These are phyloP conservation scores for Beauveria sp. DNA, from an alignment of 2,329 filamentous ascomycete species.

Conservation along the genomic window DNA sequence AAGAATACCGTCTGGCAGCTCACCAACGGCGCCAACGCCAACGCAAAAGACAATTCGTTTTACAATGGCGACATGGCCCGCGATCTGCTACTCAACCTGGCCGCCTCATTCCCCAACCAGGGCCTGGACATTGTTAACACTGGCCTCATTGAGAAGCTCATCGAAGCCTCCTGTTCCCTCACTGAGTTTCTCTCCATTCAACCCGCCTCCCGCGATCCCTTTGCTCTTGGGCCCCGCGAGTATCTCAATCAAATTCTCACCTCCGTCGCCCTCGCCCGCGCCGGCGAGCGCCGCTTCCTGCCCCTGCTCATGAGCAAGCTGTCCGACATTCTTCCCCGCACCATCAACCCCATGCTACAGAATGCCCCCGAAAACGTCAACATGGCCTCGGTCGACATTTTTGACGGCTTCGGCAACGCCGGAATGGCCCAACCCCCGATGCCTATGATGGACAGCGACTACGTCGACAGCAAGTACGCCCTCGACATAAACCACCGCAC, in stretches of 20 bases:
- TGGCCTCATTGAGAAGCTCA: conserved; percentile 71
- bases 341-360: conserved; percentile 53
- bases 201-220: conserved; percentile 51
- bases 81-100: conserved; percentile 57
- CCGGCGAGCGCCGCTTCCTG: conserved; percentile 67
- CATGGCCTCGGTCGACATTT: conserved; percentile 52
- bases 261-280: conserved; percentile 63
- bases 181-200: conserved; percentile 65
- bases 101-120: conserved; percentile 62
- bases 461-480: conserved; percentile 32
- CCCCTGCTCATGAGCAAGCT: conserved; percentile 72
- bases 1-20: conserved; percentile 58
- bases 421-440: conserved; percentile 48
- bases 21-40: conserved; percentile 41
- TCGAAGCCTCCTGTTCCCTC: conserved; percentile 67
- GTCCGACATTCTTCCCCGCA: conserved; percentile 58
- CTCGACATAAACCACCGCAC: conserved; percentile 27
- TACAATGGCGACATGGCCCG: conserved; percentile 56
- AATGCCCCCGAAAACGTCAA: conserved; percentile 47
- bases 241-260: conserved; percentile 63
- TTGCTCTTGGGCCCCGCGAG: conserved; percentile 61
- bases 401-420: conserved; percentile 57
- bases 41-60: conserved; percentile 42
- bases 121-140: conserved; percentile 69
- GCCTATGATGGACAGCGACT: conserved; percentile 40